Evolutionary conservation across 2,329 filamentous ascomycete genomes (phyloP).

Genomic region (Fusarium pseudoanthophilum): DNA sequence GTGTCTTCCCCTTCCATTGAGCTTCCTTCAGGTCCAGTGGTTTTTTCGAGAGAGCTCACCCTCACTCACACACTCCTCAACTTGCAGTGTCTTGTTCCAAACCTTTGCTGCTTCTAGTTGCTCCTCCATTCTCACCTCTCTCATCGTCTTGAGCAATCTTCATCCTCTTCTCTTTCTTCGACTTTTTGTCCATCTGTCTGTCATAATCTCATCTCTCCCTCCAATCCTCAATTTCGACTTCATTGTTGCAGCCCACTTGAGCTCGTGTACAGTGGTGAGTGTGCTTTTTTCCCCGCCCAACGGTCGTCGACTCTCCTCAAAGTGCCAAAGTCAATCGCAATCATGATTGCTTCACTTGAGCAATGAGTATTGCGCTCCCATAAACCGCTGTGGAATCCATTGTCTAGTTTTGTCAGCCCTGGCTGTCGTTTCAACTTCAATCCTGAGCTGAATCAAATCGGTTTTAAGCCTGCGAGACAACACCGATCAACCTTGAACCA

Average conservation of each 20-base stretch:
- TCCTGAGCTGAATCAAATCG: slow-evolving; percentile 14
- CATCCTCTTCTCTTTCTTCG: slow-evolving; percentile 23
- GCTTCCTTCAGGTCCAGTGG: slow-evolving; percentile 39
- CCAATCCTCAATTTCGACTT: slow-evolving; percentile 36
- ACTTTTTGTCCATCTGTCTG: slow-evolving; percentile 33
- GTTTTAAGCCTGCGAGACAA: slow-evolving; percentile 33
- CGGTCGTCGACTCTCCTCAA: slow-evolving; percentile 33
- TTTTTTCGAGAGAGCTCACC: slow-evolving; percentile 45
- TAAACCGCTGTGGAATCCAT: slow-evolving; percentile 20
- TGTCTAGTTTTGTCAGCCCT: slow-evolving; percentile 20
- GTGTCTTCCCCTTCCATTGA: slow-evolving; percentile 45
- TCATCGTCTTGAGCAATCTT: slow-evolving; percentile 33
- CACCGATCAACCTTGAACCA: slow-evolving; percentile 11
- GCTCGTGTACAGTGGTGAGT: slow-evolving; percentile 43
- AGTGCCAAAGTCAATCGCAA: slow-evolving; percentile 19
- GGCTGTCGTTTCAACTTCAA: slow-evolving; percentile 20
- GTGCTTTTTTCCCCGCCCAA: slow-evolving; percentile 32
- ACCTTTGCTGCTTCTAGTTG: slow-evolving; percentile 35
- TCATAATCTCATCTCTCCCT: slow-evolving; percentile 37
- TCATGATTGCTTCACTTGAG: slow-evolving; percentile 19
- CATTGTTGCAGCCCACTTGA: slow-evolving; percentile 41
- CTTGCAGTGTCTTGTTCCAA: slow-evolving; percentile 32
- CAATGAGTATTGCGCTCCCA: slow-evolving; percentile 3
- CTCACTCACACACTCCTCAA: slow-evolving; percentile 33
- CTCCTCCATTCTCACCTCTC: slow-evolving; percentile 38